Base-by-base conservation (phyloP, 768 basidiomycete species). In the Lactifluus volemus region DNA sequence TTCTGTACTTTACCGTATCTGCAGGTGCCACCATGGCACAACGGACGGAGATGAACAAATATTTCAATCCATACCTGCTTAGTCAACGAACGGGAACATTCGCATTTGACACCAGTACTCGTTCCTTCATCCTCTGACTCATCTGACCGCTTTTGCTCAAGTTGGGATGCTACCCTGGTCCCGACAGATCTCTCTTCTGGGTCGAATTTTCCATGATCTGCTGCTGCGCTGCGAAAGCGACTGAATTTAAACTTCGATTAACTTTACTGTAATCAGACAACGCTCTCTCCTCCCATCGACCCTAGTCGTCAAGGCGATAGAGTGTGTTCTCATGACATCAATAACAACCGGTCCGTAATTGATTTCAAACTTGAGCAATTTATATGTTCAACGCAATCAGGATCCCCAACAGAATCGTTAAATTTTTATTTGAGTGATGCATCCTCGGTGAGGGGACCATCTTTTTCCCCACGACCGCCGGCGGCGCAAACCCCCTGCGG, bases 231-330 rank as follows among this genome's bases (percentile, higher is more conserved):
- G 9, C 5, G 9, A 34, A 34, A 6, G 32, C 32, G 9, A 34
- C 32, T 25, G 25, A 25, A 34, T 34, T 34, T 34, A 34, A 9
- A 9, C 9, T 9, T 34, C 9, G 32, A 25, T 25, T 25, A 25
- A 2, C 25, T 25, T 34, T 34, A 34, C 6, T 34, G 9, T 6
- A 34, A 34, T 34, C 32, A 9, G 32, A 6, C 32, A 34, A 34
- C 5, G 32, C 9, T 9, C 32, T 34, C 32, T 34, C 32, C 1
- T 34, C 32, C 32, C 25, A 25, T 2, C 1, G 25, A 34, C 32
- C 32, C 32, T 56, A 50, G 60, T 61, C 55, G 60, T 51, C 50
- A 61, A 45, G 60, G 45, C 42, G 55, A 61, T 56, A 9, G 11
- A 14, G 12, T 9, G 34, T 32, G 5, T 30, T 9, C 14, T 32